Evolutionary conservation across 148 eudicot genomes (phyloP), one percentile per base, ranked within the genome.

Genomic region (Persicaria tinctoria): DNA sequence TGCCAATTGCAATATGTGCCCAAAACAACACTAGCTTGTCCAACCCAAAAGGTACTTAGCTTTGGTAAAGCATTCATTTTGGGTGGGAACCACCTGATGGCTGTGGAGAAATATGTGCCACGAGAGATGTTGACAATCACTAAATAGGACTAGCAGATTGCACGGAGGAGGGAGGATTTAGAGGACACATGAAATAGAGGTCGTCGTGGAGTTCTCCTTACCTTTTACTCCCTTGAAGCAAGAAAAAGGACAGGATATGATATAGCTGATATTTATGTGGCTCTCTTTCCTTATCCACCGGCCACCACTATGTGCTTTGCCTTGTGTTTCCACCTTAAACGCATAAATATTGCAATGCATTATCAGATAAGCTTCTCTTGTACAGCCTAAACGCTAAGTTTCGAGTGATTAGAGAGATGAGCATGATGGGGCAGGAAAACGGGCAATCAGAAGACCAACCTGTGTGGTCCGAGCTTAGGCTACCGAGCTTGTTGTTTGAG

Each of bases 241-340:
- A 50, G 41, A 32, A 32, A 73, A 80, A 79, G 76, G 47, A 53
- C 74, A 62, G 78, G 84, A 77, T 81, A 87, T 80, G 81, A 71
- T 74, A 78, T 76, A 75, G 82, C 84, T 80, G 18, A 74, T 74
- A 66, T 78, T 83, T 91, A 91, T 93, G 98, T 90, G 97, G 97
- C 88, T 91, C 89, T 89, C 94, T 93, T 89, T 86, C 79, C 98
- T 93, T 93, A 93, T 93, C 98, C 80, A 66, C 81, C 72, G 72
- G 68, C 76, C 47, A 75, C 59, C 54, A 63, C 23, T 13, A 73
- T 27, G 13, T 47, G 23, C 47, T 38, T 68, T 27, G 62, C 57
- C n/a, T 32, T 20, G 11, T 45, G 4, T 20, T 5, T 27, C 59
- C 59, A 55, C 59, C 59, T 55, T 57, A 57, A 57, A 57, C 63